Conservation (phyloP, 257 asterid genomes). For the Mentha longifolia region DNA sequence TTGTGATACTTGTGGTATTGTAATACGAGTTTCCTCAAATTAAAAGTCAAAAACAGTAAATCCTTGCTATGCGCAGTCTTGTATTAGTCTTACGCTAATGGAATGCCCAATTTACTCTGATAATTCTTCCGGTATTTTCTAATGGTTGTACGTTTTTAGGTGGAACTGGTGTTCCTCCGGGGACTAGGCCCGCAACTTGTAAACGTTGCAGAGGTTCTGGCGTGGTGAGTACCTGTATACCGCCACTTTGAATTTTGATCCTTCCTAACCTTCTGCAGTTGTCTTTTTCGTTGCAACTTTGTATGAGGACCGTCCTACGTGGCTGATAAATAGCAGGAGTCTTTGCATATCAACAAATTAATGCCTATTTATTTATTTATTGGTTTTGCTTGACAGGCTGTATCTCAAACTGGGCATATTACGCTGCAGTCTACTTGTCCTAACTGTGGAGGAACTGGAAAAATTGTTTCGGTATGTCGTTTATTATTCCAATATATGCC, state of each 20-base stretch:
- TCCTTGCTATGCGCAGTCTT: background rate
- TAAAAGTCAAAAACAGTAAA: background rate
- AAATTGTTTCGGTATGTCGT: slow-evolving; percentile 74
- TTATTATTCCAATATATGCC: background rate
- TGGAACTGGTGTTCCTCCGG: slow-evolving; percentile 98
- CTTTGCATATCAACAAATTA: slow-evolving; percentile 1
- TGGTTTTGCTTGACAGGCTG: slow-evolving; percentile 44
- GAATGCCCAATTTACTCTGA: background rate
- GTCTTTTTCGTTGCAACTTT: background rate
- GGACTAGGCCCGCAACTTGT: slow-evolving; percentile 94
- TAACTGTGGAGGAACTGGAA: slow-evolving; percentile 76
- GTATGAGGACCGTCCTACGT: slow-evolving; percentile 12
- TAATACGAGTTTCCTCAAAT: slow-evolving; percentile 15
- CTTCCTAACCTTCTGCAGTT: background rate
- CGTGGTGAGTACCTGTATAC: slow-evolving; percentile 54
- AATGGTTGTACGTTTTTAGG: slow-evolving; percentile 49
- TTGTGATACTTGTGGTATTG: slow-evolving; percentile 80
- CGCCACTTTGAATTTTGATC: background rate
- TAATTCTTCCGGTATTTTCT: slow-evolving; percentile 15
- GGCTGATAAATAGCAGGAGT: slow-evolving; percentile 17
- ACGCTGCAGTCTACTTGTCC: slow-evolving; percentile 69
- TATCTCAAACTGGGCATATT: slow-evolving; percentile 59
- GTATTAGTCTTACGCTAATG: slow-evolving; percentile 15
- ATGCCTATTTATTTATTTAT: slow-evolving; percentile 16
- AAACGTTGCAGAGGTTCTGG: slow-evolving; percentile 93